A percentile compares a stretch with the other conserved stretches of the same genome.
These are phyloP conservation scores for Ilyonectria mors-panacis DNA, from an alignment of 2,329 filamentous ascomycete genomes.

Conservation along the genomic window DNA sequence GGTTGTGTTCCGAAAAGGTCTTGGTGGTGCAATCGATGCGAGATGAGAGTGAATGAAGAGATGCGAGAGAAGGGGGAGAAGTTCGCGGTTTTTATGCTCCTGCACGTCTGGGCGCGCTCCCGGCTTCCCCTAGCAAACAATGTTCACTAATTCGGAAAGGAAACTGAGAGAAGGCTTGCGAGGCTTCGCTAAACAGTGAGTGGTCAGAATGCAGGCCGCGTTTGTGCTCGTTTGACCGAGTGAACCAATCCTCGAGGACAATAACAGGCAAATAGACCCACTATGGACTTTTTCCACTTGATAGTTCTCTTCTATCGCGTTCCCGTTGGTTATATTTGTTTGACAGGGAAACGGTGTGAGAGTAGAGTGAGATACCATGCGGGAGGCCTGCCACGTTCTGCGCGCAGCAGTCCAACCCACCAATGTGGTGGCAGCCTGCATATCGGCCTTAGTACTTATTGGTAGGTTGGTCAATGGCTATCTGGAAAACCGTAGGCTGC, in stretches of 20 bases:
- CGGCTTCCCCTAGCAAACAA: background rate
- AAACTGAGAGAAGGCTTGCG: conserved; percentile 8
- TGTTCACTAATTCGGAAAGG: background rate
- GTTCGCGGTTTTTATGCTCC: background rate
- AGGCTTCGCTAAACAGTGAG: background rate
- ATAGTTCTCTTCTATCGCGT: background rate
- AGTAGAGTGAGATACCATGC: conserved; percentile 3
- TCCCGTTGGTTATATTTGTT: background rate
- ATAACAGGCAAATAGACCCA: background rate
- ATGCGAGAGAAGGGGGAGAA: background rate
- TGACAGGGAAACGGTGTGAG: background rate
- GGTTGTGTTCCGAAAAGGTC: background rate
- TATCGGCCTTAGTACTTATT: background rate
- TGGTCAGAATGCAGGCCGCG: background rate
- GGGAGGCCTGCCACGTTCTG: conserved; percentile 18
- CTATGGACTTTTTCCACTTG: background rate
- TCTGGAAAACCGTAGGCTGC: background rate
- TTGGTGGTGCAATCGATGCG: background rate
- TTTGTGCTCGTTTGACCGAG: background rate
- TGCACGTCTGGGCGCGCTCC: background rate
- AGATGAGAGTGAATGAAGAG: background rate
- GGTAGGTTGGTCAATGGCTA: no score
- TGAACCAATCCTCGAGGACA: background rate
- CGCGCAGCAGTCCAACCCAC: background rate
- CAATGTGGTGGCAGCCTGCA: background rate